These are phyloP conservation scores for Westerdykella sp. DNA, from an alignment of 2,329 filamentous ascomycete species.

Conservation along the genomic window DNA sequence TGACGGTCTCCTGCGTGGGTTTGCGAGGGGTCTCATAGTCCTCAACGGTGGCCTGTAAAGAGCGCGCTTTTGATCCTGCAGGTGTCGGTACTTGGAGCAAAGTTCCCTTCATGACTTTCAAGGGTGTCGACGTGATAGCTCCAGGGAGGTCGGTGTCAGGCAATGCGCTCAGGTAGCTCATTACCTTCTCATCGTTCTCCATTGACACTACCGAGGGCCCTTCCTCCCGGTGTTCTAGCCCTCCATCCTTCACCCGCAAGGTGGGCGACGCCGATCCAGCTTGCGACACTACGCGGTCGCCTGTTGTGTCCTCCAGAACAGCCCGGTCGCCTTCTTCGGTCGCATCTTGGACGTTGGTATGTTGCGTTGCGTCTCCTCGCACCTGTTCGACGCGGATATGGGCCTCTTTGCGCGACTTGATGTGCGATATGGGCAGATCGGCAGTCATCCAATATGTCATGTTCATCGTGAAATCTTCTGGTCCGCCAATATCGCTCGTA, in stretches of 20 bases:
- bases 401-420: constrained; percentile 30
- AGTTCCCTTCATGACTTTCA: constrained; percentile 19
- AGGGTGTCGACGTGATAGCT: constrained; percentile 21
- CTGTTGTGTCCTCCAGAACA: constrained; percentile 12
- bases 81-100: constrained; percentile 23
- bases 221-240: constrained; percentile 12
- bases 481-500: constrained; percentile 38
- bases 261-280: constrained; percentile 16
- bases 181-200: constrained; percentile 35
- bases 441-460: constrained; percentile 41
- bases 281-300: constrained; percentile 2
- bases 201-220: constrained; percentile 29
- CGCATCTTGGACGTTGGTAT: constrained; percentile 10
- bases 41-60: constrained; percentile 32
- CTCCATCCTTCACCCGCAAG: constrained; percentile 15
- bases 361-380: constrained; percentile 14
- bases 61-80: constrained; percentile 23
- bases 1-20: constrained; percentile 30
- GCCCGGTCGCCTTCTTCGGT: constrained; percentile 17
- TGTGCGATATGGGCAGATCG: constrained; percentile 22
- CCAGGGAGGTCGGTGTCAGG: constrained; percentile 28
- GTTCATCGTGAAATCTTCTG: constrained; percentile 40
- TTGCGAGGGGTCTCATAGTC: constrained; percentile 35
- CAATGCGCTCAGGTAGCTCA: constrained; percentile 34
- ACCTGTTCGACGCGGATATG: constrained; percentile 12